phyloP scores from a whole-genome alignment of 2,329 filamentous ascomycete species.

The Graphiopsis chlorocephala region DNA sequence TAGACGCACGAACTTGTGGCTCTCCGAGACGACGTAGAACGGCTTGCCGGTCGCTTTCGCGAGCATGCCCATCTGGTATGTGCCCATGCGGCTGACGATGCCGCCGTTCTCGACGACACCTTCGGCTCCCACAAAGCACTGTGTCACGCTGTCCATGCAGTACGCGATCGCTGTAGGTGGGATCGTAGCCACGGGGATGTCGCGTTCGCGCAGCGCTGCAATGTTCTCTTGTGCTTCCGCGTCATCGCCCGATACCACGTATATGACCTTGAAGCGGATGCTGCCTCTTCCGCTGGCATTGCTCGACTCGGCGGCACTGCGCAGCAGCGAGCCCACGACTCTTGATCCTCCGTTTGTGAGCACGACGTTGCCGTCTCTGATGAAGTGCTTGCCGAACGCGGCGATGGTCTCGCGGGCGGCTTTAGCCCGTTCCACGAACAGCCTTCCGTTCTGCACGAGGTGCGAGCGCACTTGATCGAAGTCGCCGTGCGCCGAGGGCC shows the following conservation, averaged over 20 bases:
- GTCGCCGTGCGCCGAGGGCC: conserved; percentile 51
- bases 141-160: conserved; percentile 70
- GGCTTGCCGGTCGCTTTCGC: conserved; percentile 71
- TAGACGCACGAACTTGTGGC: conserved; percentile 91
- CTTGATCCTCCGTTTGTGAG: conserved; percentile 86
- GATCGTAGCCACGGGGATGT: conserved; percentile 81
- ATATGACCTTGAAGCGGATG: conserved; percentile 79
- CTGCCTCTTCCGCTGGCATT: conserved; percentile 48
- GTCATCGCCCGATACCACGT: conserved; percentile 50
- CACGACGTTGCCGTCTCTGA: conserved; percentile 75
- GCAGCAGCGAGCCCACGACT: conserved; percentile 75
- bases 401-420: conserved; percentile 82
- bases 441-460: conserved; percentile 76
- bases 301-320: conserved; percentile 66
- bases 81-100: conserved; percentile 83
- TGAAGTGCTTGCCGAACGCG: conserved; percentile 71
- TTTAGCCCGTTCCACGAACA: conserved; percentile 86
- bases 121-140: conserved; percentile 67
- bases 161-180: conserved; percentile 74
- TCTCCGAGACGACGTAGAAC: conserved; percentile 90
- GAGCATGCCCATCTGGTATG: conserved; percentile 79
- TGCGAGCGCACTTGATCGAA: conserved; percentile 83
- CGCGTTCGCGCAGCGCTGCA: conserved; percentile 64
- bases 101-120: conserved; percentile 93
- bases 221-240: conserved; percentile 71